Percentiles rank a stretch among this genome's conserved stretches.
Conservation (phyloP, 371 early-diverging fungal species). For the Lichtheimia corymbifera region DNA sequence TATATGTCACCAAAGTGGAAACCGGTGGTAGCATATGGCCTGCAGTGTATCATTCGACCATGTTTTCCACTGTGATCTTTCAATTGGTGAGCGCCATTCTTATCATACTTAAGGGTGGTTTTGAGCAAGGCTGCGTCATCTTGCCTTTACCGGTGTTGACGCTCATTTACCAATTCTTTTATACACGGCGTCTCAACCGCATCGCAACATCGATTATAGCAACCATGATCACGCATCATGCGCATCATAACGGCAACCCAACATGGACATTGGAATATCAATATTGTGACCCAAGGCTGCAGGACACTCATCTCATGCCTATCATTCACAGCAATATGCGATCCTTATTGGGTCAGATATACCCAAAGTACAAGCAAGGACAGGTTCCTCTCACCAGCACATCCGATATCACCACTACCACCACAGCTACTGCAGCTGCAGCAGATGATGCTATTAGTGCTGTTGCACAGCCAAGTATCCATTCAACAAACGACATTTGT, state of each 20-base stretch:
- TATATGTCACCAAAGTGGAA: slow-evolving; percentile 66
- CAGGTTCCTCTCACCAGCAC: neutral
- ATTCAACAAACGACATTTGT: neutral
- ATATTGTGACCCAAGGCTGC: slow-evolving; percentile 53
- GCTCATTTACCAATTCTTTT: slow-evolving; percentile 51
- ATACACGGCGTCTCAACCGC: slow-evolving; percentile 35
- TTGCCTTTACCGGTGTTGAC: slow-evolving; percentile 68
- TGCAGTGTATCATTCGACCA: slow-evolving; percentile 68
- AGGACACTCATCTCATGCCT: slow-evolving; percentile 42
- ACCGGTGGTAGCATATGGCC: slow-evolving; percentile 80
- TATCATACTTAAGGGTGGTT: slow-evolving; percentile 41
- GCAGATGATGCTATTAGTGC: neutral
- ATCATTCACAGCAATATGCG: slow-evolving; percentile 55
- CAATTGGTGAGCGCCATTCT: slow-evolving; percentile 70
- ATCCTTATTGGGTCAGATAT: slow-evolving; percentile 51
- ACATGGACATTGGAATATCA: slow-evolving; percentile 23
- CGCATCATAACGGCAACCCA: slow-evolving; percentile 8
- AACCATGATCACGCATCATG: slow-evolving; percentile 5
- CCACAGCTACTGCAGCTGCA: neutral
- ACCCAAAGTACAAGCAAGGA: slow-evolving; percentile 17
- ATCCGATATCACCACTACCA: neutral
- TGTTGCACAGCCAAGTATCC: too few relatives aligned
- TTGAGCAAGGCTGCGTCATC: slow-evolving; percentile 47
- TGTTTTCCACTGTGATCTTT: slow-evolving; percentile 62
- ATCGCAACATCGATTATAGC: slow-evolving; percentile 12